These are phyloP conservation scores for Plasmodium coatneyi DNA, from an alignment of 169 alveolate genomes.

Conservation along the genomic window DNA sequence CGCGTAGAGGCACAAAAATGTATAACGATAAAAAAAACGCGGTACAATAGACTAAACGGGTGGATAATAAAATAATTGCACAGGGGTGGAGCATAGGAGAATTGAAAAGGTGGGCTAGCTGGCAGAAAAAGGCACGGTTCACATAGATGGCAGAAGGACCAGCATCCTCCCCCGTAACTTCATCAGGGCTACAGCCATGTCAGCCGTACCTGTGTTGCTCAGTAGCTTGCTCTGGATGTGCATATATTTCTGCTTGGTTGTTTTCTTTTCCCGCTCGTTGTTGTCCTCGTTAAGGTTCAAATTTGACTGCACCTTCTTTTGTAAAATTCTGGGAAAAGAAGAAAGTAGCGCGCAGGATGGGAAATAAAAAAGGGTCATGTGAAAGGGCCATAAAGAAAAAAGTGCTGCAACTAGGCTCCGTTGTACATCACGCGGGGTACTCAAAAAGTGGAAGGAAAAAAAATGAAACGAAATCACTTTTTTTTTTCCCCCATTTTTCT, in stretches of 20 bases:
- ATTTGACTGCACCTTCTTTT: slow-evolving; percentile 60
- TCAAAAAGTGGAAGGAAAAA: not conserved
- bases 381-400: not conserved
- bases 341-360: not conserved
- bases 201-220: slow-evolving; percentile 56
- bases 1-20: not conserved
- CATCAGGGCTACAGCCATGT: not conserved
- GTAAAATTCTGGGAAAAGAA: slow-evolving; percentile 10
- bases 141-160: not conserved
- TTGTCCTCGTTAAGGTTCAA: slow-evolving; percentile 31
- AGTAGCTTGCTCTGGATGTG: slow-evolving; percentile 66
- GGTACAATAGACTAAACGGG: not conserved
- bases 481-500: not conserved
- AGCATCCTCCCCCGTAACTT: not conserved
- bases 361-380: not conserved
- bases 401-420: not conserved
- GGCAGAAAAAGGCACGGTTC: not conserved
- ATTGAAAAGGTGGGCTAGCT: not conserved
- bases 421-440: not conserved
- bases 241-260: slow-evolving; percentile 47
- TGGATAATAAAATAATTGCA: not conserved
- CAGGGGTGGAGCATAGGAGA: not conserved
- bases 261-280: slow-evolving; percentile 28
- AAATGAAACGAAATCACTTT: not conserved
- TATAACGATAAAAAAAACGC: not conserved